Evolutionary conservation across 805 yeast genomes (phyloP).

Genomic region (Saccharomycopsis fibuligera): DNA sequence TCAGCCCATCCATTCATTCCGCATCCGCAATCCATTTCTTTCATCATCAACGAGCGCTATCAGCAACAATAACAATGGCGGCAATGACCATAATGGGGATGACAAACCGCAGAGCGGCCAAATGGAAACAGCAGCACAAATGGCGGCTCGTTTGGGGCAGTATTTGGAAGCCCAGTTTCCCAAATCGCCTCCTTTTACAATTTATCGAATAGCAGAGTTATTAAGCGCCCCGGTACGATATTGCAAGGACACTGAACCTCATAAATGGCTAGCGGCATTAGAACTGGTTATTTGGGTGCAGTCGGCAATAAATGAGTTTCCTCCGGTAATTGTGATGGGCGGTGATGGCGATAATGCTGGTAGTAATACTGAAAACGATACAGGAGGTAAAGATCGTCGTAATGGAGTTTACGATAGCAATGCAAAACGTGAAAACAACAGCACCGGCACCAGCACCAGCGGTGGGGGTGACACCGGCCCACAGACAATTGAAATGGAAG

Average conservation of each 20-base stretch:
- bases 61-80: too few species aligned
- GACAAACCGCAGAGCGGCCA: too few species aligned
- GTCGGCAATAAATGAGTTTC: conserved; percentile 28
- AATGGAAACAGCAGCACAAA: conserved; percentile 21
- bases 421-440: too few species aligned
- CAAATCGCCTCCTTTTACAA: conserved; percentile 33
- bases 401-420: too few species aligned
- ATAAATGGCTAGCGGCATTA: conserved; percentile 30
- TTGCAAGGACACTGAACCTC: conserved; percentile 20
- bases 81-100: too few species aligned
- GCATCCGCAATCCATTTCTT: background rate
- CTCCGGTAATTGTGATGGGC: conserved; percentile 1
- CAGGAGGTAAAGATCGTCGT: too few species aligned
- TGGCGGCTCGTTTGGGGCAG: background rate
- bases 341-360: background rate
- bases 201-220: conserved; percentile 31
- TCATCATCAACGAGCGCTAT: too few species aligned
- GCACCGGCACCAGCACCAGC: background rate
- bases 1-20: background rate
- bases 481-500: conserved; percentile 19
- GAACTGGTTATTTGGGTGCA: conserved; percentile 28
- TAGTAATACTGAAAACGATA: too few species aligned
- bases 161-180: conserved; percentile 23
- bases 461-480: background rate
- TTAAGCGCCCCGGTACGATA: conserved; percentile 28